Evolutionary conservation across 305 asterid genomes (phyloP).

Genomic region (Withania somnifera): DNA sequence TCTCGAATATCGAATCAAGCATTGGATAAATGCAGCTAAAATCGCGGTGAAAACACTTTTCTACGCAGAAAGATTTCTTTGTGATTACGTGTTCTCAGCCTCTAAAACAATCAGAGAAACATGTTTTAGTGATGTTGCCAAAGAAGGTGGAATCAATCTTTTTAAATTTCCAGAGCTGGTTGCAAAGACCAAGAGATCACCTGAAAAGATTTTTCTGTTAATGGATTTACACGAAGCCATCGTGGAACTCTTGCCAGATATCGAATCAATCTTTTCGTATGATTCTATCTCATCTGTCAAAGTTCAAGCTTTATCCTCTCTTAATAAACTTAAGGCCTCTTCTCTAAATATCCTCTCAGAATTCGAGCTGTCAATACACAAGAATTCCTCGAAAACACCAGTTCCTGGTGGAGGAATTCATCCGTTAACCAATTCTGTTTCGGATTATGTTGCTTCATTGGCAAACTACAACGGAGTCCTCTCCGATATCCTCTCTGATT

Average conservation of each 20-base stretch:
- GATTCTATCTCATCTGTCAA: constrained; percentile 37
- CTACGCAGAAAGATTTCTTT: constrained; percentile 40
- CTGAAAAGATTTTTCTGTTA: constrained; percentile 27
- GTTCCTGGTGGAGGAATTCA: constrained; percentile 61
- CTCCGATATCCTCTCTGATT: constrained; percentile 22
- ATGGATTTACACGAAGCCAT: constrained; percentile 36
- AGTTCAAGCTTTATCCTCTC: constrained; percentile 36
- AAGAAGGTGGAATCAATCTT: constrained; percentile 35
- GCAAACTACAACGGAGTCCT: constrained; percentile 39
- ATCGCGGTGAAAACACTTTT: constrained; percentile 35
- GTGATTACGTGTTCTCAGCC: constrained; percentile 40
- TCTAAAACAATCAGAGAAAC: constrained; percentile 41
- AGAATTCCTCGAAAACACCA: constrained; percentile 33
- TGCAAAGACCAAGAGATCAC: constrained; percentile 35
- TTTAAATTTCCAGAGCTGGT: constrained; percentile 46
- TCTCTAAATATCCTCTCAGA: constrained; percentile 30
- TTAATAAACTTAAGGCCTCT: constrained; percentile 32
- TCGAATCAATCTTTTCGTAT: constrained; percentile 42
- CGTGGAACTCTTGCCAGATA: constrained; percentile 43
- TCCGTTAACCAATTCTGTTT: constrained; percentile 35
- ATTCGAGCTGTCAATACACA: constrained; percentile 42
- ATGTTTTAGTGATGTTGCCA: constrained; percentile 31
- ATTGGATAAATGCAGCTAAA: constrained; percentile 34
- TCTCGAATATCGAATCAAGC: constrained; percentile 26
- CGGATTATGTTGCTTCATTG: constrained; percentile 28